Evolutionary conservation across 495 filamentous ascomycete species (phyloP), one percentile per base, ranked within the genome.

Genomic region (Daldinia loculata): DNA sequence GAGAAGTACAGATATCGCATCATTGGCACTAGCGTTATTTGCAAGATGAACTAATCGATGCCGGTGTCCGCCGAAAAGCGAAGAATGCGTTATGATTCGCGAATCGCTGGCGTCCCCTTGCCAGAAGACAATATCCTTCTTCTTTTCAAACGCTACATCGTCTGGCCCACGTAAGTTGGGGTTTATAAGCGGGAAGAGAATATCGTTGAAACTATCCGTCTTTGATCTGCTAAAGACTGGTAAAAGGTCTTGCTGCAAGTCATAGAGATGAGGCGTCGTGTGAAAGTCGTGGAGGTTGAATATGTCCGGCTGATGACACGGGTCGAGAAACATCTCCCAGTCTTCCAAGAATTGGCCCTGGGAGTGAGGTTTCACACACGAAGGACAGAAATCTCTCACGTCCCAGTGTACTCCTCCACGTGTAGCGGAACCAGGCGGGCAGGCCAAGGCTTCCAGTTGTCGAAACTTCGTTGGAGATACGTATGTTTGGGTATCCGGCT

Each of bases 131-230:
- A 75, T 77, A 14, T 87, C 78, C 32, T 77, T 71, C 70, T 91
- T 92, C 30, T 83, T 67, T 6, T 78, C 75, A 79, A 89, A 90
- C 0, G 63, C 41, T 12, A 78, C 78, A 14, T 79, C 77, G 4
- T 82, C 77, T 5, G 74, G 67, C 12, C 71, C 62, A 15, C 72
- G 90, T 76, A 93, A 91, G 86, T 89, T 89, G 0, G 88, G 88
- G 0, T 89, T 90, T 55, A 91, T 90, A 1, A 97, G 65, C 86
- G 94, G 94, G 62, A 97, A 93, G 9, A 97, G 78, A n/a, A 98
- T 87, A 69, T 90, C 88, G 67, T 80, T 81, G 77, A 85, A 89
- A 56, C 88, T 88, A 32, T 84, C 81, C 4, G 89, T 84, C 52
- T 92, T 91, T 56, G 88, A 89, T 67, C 91, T 85, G 63, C 90